Percentiles rank a stretch among this genome's conserved stretches.
Evolutionary conservation across 192 early-diverging fungal genomes (phyloP).

Genomic region (Funneliformis mosseae): DNA sequence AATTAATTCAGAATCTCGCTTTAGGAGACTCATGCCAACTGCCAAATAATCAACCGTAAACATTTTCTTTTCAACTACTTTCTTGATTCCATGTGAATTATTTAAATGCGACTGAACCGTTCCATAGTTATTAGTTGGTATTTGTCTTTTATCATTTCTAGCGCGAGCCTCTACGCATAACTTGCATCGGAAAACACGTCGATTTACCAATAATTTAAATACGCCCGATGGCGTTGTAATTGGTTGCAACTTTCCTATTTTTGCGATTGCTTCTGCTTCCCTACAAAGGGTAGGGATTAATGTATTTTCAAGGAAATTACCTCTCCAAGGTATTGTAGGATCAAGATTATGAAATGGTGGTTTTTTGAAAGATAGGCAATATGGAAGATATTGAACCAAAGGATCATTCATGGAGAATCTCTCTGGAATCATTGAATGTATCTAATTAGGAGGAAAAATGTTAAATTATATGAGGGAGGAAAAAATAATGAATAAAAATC

Average conservation of each 20-base stretch:
- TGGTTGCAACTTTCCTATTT: background rate
- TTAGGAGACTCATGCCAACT: background rate
- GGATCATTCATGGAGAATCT: background rate
- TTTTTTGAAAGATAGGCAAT: conserved; percentile 15
- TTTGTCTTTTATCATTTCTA: too few species aligned
- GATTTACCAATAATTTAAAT: background rate
- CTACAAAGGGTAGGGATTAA: background rate
- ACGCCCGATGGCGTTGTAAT: background rate
- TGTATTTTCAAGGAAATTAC: background rate
- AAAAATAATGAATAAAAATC: too few species aligned
- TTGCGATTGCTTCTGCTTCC: background rate
- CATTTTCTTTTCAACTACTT: background rate
- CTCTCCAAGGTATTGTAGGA: background rate
- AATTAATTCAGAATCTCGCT: background rate
- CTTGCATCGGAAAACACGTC: background rate
- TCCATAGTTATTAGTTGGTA: too few species aligned
- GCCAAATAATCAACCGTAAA: background rate
- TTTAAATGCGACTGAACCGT: background rate
- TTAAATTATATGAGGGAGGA: background rate
- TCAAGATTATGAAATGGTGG: conserved; percentile 4
- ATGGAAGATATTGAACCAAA: background rate
- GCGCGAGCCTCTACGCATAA: background rate
- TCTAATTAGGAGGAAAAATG: background rate
- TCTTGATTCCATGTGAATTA: background rate
- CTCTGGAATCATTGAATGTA: conserved; percentile 6